These are phyloP conservation scores for Rosa multiflora DNA, from an alignment of 306 rosid genomes.

Conservation along the genomic window DNA sequence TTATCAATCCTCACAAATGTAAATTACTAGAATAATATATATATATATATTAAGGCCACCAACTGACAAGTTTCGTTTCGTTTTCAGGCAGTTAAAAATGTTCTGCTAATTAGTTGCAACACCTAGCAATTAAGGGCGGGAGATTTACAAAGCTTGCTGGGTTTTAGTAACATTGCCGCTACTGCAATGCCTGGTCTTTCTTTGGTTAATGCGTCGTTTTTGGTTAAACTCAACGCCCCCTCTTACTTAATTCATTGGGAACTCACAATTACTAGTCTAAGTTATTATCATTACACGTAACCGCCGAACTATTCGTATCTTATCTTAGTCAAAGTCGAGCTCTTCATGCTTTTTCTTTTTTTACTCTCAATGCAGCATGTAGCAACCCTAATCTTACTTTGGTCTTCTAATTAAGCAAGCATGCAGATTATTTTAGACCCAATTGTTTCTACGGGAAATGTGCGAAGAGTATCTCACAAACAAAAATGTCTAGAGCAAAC, in stretches of 20 bases:
- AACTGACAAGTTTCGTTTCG: conserved; percentile 51
- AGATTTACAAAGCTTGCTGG: neutral
- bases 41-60: conserved; percentile 30
- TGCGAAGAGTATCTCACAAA: conserved; percentile 1
- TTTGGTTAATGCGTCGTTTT: conserved; percentile 57
- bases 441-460: conserved; percentile 2
- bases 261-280: conserved; percentile 12
- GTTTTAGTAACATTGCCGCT: conserved; percentile 19
- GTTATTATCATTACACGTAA: conserved; percentile 31
- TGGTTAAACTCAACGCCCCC: conserved; percentile 43
- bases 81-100: conserved; percentile 26
- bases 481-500: neutral
- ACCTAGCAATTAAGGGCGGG: neutral
- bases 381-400: neutral
- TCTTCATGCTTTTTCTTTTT: neutral
- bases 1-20: neutral
- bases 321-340: neutral
- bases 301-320: neutral
- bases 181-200: conserved; percentile 8
- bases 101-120: neutral
- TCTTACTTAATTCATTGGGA: conserved; percentile 8
- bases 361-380: neutral
- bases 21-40: no score
- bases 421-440: neutral
- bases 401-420: neutral